A percentile compares a stretch with the other conserved stretches of the same genome.
Evolutionary conservation across 352 stramenopile species (phyloP).

Genomic region (Globisporangium orthogonon): DNA sequence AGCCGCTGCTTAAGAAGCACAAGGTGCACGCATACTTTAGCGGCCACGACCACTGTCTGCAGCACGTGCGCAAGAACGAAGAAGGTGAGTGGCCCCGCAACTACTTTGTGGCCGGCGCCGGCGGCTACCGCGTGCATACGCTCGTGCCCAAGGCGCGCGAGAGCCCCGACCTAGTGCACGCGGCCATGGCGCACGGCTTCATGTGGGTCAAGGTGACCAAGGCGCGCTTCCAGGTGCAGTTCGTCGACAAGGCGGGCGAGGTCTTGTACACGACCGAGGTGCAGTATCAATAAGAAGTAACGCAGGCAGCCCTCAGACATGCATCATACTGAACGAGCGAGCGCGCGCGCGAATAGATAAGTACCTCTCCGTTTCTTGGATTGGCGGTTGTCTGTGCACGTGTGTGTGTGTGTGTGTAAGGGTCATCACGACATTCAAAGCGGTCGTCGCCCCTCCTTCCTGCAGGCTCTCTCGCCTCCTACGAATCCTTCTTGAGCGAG

Average conservation of each 20-base stretch:
- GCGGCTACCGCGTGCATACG: constrained; percentile 62
- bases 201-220: constrained; percentile 74
- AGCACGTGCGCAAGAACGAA: constrained; percentile 64
- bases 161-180: constrained; percentile 69
- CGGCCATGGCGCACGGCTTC: constrained; percentile 81
- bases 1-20: constrained; percentile 75
- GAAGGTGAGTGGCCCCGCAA: constrained; percentile 36
- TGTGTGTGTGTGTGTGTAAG: not conserved
- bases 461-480: not conserved
- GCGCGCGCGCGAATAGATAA: not conserved
- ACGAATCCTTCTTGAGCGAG: constrained; percentile 82
- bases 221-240: constrained; percentile 63
- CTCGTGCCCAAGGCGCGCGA: constrained; percentile 59
- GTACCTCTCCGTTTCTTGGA: constrained; percentile 9
- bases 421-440: too few species aligned
- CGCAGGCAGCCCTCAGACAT: not conserved
- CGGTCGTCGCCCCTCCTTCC: too few species aligned
- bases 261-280: constrained; percentile 82
- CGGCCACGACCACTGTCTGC: constrained; percentile 80
- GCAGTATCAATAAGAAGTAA: constrained; percentile 23
- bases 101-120: constrained; percentile 79
- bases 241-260: constrained; percentile 58
- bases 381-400: not conserved
- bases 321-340: not conserved
- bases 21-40: constrained; percentile 86